Evolutionary conservation across 2,329 filamentous ascomycete species (phyloP).

Genomic region (Myrmaecium sp.): DNA sequence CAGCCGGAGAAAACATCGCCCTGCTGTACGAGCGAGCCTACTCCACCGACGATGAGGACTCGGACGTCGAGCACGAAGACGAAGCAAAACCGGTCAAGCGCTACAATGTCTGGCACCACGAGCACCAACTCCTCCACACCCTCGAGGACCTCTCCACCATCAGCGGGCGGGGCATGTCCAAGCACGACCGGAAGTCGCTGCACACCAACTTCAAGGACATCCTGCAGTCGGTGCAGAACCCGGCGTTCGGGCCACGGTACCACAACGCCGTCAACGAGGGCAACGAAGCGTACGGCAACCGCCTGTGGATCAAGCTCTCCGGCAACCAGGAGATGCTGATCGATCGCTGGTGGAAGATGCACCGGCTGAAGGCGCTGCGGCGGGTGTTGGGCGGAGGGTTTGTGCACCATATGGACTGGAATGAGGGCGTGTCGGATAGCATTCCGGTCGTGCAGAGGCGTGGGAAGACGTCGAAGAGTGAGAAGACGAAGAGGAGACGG

Average conservation of each 20-base stretch:
- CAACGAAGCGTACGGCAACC: constrained; percentile 44
- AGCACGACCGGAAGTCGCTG: constrained; percentile 49
- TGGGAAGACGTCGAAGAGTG: no score
- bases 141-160: constrained; percentile 43
- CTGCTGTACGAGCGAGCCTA: constrained; percentile 63
- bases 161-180: constrained; percentile 42
- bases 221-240: constrained; percentile 47
- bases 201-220: constrained; percentile 51
- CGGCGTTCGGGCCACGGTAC: constrained; percentile 48
- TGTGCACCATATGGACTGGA: constrained; percentile 19
- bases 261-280: constrained; percentile 46
- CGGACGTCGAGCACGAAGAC: constrained; percentile 30
- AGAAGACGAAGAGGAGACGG: no score
- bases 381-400: constrained; percentile 35
- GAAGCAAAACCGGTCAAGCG: constrained; percentile 38
- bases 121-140: constrained; percentile 40
- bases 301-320: constrained; percentile 43
- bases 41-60: constrained; percentile 39
- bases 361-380: constrained; percentile 43
- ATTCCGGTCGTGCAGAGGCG: no score
- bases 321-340: constrained; percentile 43
- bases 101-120: constrained; percentile 50
- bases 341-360: constrained; percentile 59
- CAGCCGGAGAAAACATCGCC: constrained; percentile 65
- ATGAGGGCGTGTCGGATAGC: constrained; percentile 10